A percentile compares a stretch with the other conserved stretches of the same genome.
Conservation (phyloP, 345 rosid genomes). For the Sisymbrium altissimum region DNA sequence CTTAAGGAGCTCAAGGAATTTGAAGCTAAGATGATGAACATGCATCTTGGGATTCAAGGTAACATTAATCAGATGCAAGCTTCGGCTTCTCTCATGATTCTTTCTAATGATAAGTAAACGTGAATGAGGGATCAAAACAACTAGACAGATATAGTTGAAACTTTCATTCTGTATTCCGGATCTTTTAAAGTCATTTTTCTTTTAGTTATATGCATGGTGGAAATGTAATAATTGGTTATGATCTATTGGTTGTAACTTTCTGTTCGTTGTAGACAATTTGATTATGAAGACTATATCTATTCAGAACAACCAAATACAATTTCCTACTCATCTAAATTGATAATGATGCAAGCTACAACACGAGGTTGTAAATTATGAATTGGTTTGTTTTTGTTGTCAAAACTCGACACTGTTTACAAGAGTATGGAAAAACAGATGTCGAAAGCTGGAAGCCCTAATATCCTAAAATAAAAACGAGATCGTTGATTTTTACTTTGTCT, state of each 20-base stretch:
- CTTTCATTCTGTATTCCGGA: background rate
- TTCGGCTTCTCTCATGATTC: constrained; percentile 18
- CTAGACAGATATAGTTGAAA: background rate
- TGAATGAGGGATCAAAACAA: background rate
- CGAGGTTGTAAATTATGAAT: background rate
- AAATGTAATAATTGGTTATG: background rate
- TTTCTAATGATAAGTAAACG: background rate
- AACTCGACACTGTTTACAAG: too few species aligned
- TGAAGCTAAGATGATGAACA: constrained; percentile 2
- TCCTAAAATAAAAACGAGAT: too few species aligned
- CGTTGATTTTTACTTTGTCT: background rate
- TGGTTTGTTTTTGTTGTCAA: background rate
- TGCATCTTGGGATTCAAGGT: background rate
- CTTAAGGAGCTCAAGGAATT: constrained; percentile 20
- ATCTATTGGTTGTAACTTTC: background rate
- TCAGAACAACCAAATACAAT: background rate
- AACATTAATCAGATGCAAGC: constrained; percentile 3
- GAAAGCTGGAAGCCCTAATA: too few species aligned
- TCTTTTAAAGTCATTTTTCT: background rate
- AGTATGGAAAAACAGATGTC: too few species aligned
- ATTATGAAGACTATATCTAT: background rate
- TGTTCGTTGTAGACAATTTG: background rate
- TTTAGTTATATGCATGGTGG: background rate
- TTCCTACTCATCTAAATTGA: too few species aligned
- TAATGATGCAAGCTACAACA: too few species aligned